phyloP scores from a whole-genome alignment of 805 yeast species.

The Myxozyma monticola region DNA sequence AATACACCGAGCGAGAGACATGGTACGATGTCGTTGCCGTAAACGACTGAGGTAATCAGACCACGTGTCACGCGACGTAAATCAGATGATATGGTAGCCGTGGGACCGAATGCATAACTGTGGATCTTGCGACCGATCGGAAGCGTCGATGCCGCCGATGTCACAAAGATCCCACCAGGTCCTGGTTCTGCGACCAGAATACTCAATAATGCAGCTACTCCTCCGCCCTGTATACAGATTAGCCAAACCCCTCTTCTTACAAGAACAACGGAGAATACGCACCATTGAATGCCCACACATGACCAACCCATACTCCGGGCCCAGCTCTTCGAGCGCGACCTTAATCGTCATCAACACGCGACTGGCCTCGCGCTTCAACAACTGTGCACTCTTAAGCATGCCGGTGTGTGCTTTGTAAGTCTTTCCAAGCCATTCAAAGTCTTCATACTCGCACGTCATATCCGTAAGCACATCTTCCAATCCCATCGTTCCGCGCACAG shows the following conservation, averaged over 20 bases:
- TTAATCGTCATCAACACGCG: constrained; percentile 35
- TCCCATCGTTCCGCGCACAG: constrained; percentile 40
- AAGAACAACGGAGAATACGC: background rate
- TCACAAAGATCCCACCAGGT: constrained; percentile 29
- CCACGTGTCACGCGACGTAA: constrained; percentile 33
- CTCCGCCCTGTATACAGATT: constrained; percentile 34
- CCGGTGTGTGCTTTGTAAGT: constrained; percentile 38
- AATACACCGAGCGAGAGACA: constrained; percentile 39
- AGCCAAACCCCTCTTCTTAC: background rate
- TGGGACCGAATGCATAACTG: constrained; percentile 40
- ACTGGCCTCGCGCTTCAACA: constrained; percentile 31
- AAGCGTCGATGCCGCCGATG: constrained; percentile 29
- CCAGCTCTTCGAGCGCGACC: constrained; percentile 33
- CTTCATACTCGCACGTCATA: constrained; percentile 38
- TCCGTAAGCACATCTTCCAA: constrained; percentile 40
- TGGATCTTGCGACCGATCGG: constrained; percentile 37
- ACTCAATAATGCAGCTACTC: constrained; percentile 38
- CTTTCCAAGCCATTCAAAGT: constrained; percentile 36
- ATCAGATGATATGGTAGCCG: constrained; percentile 36
- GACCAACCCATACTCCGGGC: constrained; percentile 38
- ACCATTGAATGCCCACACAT: constrained; percentile 40
- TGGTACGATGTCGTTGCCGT: constrained; percentile 40
- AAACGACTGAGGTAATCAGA: constrained; percentile 38
- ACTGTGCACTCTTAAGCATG: constrained; percentile 37
- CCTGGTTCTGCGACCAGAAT: constrained; percentile 33